Evolutionary conservation across 1,284 basidiomycete species (phyloP).

Genomic region (Blastosporella zonata): DNA sequence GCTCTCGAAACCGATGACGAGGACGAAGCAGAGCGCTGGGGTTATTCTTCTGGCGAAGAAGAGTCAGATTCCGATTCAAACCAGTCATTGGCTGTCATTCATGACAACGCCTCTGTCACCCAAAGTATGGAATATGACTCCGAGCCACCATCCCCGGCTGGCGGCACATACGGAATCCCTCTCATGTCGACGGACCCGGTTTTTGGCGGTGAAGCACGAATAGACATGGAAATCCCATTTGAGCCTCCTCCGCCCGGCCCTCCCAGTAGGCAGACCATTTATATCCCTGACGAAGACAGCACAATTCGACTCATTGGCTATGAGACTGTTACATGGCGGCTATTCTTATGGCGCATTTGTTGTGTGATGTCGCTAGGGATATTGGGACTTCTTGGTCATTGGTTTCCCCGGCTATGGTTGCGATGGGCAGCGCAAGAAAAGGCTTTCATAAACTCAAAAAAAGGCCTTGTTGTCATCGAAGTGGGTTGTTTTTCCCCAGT

Average conservation of each 20-base stretch:
- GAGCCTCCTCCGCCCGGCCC: constrained; percentile 71
- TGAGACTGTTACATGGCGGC: constrained; percentile 63
- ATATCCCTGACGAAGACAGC: constrained; percentile 90
- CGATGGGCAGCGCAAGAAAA: constrained; percentile 83
- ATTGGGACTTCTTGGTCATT: constrained; percentile 84
- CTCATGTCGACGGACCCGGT: constrained; percentile 71
- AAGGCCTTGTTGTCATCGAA: constrained; percentile 87
- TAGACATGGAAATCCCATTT: constrained; percentile 70
- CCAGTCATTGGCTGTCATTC: constrained; percentile 29
- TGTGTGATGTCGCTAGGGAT: constrained; percentile 76
- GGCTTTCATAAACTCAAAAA: constrained; percentile 72
- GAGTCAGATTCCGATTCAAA: constrained; percentile 46
- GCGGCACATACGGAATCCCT: constrained; percentile 53
- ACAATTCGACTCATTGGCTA: constrained; percentile 92
- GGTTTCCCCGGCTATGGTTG: constrained; percentile 92
- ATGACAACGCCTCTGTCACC: constrained; percentile 40
- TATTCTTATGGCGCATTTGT: constrained; percentile 69
- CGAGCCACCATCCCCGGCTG: constrained; percentile 57
- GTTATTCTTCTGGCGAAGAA: constrained; percentile 76
- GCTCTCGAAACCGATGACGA: constrained; percentile 52
- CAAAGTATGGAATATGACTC: constrained; percentile 70
- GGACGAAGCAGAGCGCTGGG: constrained; percentile 68
- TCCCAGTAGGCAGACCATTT: constrained; percentile 83
- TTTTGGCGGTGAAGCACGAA: constrained; percentile 76
- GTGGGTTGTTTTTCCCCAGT: constrained; percentile 44